Evolutionary conservation across 2,329 filamentous ascomycete species (phyloP).

Genomic region (Periconia sp.): DNA sequence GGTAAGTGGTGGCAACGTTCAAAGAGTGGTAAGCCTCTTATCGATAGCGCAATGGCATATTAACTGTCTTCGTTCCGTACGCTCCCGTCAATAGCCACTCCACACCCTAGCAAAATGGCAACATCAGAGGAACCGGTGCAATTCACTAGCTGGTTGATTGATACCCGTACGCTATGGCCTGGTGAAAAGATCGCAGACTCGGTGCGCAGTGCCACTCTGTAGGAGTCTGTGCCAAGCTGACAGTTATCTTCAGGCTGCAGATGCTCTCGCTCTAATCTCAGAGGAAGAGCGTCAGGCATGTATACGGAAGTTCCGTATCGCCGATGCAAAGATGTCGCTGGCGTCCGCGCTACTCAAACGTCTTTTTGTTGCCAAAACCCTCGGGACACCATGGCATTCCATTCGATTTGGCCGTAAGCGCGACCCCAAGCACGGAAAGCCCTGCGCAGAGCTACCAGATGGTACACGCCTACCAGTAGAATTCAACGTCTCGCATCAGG

Average conservation of each 20-base stretch:
- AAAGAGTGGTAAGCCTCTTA: slow-evolving; percentile 10
- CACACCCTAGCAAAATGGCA: slow-evolving; percentile 14
- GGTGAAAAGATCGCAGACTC: slow-evolving; percentile 48
- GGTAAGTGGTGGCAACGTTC: not conserved
- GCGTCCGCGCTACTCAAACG: slow-evolving; percentile 75
- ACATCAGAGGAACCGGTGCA: slow-evolving; percentile 14
- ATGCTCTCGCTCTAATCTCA: slow-evolving; percentile 46
- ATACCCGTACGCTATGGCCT: slow-evolving; percentile 51
- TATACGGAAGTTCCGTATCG: slow-evolving; percentile 64
- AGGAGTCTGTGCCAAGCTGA: slow-evolving; percentile 7
- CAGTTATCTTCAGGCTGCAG: slow-evolving; percentile 39
- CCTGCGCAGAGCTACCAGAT: slow-evolving; percentile 50
- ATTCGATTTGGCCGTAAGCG: slow-evolving; percentile 60
- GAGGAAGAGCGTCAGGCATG: slow-evolving; percentile 59
- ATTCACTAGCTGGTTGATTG: slow-evolving; percentile 53
- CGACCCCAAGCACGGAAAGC: slow-evolving; percentile 53
- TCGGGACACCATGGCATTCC: slow-evolving; percentile 61
- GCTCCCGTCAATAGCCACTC: slow-evolving; percentile 1
- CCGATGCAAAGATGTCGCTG: slow-evolving; percentile 74
- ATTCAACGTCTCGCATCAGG: slow-evolving; percentile 81
- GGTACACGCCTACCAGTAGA: slow-evolving; percentile 50
- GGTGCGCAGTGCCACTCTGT: slow-evolving; percentile 20
- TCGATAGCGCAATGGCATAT: slow-evolving; percentile 11
- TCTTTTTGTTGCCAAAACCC: slow-evolving; percentile 63
- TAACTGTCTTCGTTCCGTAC: not conserved